Evolutionary conservation across 148 eudicot species (phyloP).

Genomic region (Salicornia ramosissima): DNA sequence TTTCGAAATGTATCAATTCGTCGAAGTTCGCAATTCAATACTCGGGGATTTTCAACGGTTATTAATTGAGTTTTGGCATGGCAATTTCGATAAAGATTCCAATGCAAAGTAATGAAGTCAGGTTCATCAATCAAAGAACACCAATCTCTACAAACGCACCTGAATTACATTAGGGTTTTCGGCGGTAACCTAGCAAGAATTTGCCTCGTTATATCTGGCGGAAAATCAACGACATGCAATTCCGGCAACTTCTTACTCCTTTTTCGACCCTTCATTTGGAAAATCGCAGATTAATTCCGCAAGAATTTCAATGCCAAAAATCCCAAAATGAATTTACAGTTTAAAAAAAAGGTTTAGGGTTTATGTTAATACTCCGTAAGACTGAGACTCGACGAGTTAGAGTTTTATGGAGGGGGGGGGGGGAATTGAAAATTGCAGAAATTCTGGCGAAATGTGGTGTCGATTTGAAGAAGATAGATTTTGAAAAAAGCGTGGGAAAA

Average conservation of each 20-base stretch:
- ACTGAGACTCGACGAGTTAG: no score
- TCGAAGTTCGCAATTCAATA: no score
- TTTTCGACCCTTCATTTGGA: no score
- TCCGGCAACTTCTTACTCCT: neutral
- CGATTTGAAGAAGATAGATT: no score
- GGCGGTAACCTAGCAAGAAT: neutral
- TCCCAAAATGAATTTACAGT: no score
- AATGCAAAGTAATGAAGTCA: conserved; percentile 8
- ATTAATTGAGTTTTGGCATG: neutral
- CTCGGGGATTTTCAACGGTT: no score
- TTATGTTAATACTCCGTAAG: neutral
- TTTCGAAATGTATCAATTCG: neutral
- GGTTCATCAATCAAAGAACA: neutral
- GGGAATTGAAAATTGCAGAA: no score
- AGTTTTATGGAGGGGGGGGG: neutral
- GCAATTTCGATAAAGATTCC: neutral
- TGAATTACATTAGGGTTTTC: neutral
- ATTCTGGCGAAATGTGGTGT: no score
- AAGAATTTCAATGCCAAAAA: neutral
- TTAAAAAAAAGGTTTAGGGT: no score
- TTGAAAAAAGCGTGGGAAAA: no score
- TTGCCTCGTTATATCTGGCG: neutral
- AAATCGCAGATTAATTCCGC: no score
- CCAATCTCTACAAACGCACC: conserved; percentile 14
- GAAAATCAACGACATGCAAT: neutral